Conservation (phyloP, 768 basidiomycete species). For the Kwoniella sp. region DNA sequence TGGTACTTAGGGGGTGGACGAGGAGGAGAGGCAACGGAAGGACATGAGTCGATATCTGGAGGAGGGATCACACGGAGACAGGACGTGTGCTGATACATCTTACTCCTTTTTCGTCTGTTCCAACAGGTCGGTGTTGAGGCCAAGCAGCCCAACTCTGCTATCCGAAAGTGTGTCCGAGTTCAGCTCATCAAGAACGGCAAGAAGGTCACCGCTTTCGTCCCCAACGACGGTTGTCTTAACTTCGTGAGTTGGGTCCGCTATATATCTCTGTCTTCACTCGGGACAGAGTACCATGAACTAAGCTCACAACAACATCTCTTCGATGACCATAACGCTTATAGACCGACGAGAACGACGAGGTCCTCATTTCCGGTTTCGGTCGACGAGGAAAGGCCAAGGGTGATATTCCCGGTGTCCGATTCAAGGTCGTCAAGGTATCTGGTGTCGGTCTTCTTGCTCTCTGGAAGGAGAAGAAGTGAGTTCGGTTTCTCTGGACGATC, state of each 20-base stretch:
- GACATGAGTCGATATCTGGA: neutral
- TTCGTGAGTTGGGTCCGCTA: constrained; percentile 31
- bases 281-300: neutral
- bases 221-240: constrained; percentile 60
- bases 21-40: no score
- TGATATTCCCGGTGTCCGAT: constrained; percentile 99
- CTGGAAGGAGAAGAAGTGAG: constrained; percentile 96
- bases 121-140: constrained; percentile 90
- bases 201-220: constrained; percentile 99
- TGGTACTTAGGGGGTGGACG: no score
- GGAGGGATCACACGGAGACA: neutral
- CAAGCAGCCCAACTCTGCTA: constrained; percentile 99
- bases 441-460: constrained; percentile 97
- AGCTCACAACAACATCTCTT: constrained; percentile 60
- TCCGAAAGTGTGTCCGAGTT: constrained; percentile 99
- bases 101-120: neutral
- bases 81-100: constrained; percentile 1
- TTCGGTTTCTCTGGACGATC: constrained; percentile 1
- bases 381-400: constrained; percentile 98
- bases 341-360: constrained; percentile 99
- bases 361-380: constrained; percentile 99
- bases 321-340: neutral
- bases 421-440: constrained; percentile 99
- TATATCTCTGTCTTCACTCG: neutral
- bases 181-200: constrained; percentile 99